Base-by-base conservation (phyloP, 148 eudicot genomes). In the Rheum nobile region DNA sequence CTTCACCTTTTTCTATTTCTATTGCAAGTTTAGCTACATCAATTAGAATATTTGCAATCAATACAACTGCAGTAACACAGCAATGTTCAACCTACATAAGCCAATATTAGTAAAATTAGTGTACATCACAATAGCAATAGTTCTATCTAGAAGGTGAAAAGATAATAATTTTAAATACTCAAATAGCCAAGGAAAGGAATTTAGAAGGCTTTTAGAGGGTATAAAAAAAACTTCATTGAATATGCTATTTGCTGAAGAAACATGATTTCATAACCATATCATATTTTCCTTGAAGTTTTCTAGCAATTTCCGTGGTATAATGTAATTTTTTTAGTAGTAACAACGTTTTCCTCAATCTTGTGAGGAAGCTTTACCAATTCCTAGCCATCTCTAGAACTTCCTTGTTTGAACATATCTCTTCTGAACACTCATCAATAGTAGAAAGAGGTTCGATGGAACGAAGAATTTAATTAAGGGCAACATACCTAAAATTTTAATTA, bases 361-460 rank as follows among this genome's bases (percentile, higher is more conserved):
- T 92, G 97, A 59, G 94, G 87, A 55, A 90, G 72, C 82, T 92
- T 87, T 42, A 95, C 83, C 78, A 95, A 83, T 75, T 84, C 89
- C 75, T 68, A 57, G 88, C 85, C 84, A 92, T 85, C 72, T 72
- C 83, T 75, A 89, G 77, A 19, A 91, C 86, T 83, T 90, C 96
- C 82, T 75, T 77, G 39, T 77, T 87, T 31, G 85, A 84, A 79
- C 92, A 86, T 48, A 95, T 75, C 77, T 79, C 85, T 76, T 80
- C 84, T 38, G 97, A 90, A 87, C 79, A 88, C 68, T 84, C 88
- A 82, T 95, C 94, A 72, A 77, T 74, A 4, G 79, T 85, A 59
- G 96, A 91, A 73, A 95, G 86, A 52, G 92, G 86, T 87, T 95
- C 99, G 76, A 90, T 84, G 76, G 91, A 77, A 81, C 87, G 89